These are phyloP conservation scores for Geotrichum europaeum DNA, from an alignment of 1,139 yeast genomes.

Conservation along the genomic window DNA sequence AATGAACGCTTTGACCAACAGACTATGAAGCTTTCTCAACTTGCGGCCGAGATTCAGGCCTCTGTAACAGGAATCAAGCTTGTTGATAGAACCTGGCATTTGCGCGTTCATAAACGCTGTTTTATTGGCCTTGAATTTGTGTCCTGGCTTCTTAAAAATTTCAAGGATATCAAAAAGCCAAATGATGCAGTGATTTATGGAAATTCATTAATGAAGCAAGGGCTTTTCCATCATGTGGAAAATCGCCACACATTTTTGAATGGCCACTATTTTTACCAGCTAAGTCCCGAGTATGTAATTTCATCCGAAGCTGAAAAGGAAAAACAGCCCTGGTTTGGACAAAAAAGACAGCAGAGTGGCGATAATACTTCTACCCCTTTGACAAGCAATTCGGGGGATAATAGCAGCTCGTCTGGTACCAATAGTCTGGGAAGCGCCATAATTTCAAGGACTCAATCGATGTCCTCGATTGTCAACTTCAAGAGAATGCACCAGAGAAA, in stretches of 20 bases:
- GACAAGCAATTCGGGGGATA: background rate
- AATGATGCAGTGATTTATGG: slow-evolving; percentile 83
- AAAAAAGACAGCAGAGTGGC: slow-evolving; percentile 1
- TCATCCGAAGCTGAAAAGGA: slow-evolving; percentile 10
- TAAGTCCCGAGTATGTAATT: slow-evolving; percentile 50
- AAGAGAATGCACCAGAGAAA: background rate
- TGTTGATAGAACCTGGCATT: slow-evolving; percentile 86
- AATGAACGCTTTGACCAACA: slow-evolving; percentile 37
- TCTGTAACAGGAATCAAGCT: slow-evolving; percentile 47
- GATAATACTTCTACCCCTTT: background rate
- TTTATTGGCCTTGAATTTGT: slow-evolving; percentile 84
- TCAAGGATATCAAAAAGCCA: slow-evolving; percentile 69
- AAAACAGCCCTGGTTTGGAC: slow-evolving; percentile 6
- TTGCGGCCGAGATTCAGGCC: slow-evolving; percentile 66
- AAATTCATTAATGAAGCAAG: slow-evolving; percentile 62
- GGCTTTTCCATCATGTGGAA: slow-evolving; percentile 74
- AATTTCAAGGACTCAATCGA: slow-evolving; percentile 9
- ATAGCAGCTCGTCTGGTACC: background rate
- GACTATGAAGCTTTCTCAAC: slow-evolving; percentile 40
- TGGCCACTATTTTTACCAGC: slow-evolving; percentile 85
- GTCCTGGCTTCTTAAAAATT: slow-evolving; percentile 72
- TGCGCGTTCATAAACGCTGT: slow-evolving; percentile 69
- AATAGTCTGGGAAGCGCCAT: background rate
- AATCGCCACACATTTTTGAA: slow-evolving; percentile 77
- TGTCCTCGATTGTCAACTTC: slow-evolving; percentile 8